Percentiles rank a stretch among this genome's conserved stretches.
Conservation (phyloP, 192 early-diverging fungal genomes). For the Funneliformis geosporum region DNA sequence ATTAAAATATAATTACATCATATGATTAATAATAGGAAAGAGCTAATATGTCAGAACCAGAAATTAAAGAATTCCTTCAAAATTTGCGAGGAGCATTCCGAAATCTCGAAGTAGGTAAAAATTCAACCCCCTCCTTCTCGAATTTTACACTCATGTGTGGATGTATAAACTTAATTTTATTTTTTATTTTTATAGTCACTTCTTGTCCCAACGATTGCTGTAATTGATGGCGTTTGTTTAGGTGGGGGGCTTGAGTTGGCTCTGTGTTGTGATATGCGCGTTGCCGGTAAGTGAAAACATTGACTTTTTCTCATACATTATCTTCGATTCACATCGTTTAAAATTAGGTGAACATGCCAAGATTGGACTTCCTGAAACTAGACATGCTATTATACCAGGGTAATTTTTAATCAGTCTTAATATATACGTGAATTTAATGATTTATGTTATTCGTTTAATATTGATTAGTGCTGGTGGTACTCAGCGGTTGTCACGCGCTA, state of each 20-base stretch:
- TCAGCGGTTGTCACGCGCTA: constrained; percentile 83
- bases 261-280: constrained; percentile 84
- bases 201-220: constrained; percentile 91
- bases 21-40: constrained; percentile 63
- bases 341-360: constrained; percentile 58
- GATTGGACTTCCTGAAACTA: constrained; percentile 90
- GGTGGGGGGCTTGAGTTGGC: constrained; percentile 94
- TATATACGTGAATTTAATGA: background rate
- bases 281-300: constrained; percentile 62
- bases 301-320: background rate
- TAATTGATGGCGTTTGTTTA: constrained; percentile 89
- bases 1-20: background rate
- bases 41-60: constrained; percentile 68
- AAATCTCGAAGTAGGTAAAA: constrained; percentile 69
- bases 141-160: background rate
- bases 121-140: background rate
- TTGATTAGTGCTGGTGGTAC: constrained; percentile 85
- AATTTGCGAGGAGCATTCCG: constrained; percentile 73
- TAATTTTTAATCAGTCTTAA: constrained; percentile 32
- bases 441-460: background rate
- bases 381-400: constrained; percentile 95
- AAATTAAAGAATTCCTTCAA: constrained; percentile 84
- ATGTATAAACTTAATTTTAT: no score
- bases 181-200: constrained; percentile 55
- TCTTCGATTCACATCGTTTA: background rate